Conservation (phyloP, 169 alveolate species). For the Plasmodium fragile region DNA sequence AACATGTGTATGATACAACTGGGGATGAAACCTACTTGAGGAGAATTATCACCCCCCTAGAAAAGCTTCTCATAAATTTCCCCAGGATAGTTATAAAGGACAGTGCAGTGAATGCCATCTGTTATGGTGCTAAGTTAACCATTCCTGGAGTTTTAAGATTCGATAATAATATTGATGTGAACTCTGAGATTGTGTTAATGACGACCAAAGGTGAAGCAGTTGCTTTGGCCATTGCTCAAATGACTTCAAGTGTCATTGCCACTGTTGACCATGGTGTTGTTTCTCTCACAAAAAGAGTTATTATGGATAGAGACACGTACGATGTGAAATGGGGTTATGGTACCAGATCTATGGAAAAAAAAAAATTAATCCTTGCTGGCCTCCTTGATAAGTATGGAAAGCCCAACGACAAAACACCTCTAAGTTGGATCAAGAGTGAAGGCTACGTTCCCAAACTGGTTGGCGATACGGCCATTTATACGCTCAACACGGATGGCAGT, state of each 20-base stretch:
- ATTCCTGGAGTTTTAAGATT: constrained; percentile 99
- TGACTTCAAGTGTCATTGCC: constrained; percentile 99
- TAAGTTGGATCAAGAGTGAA: constrained; percentile 93
- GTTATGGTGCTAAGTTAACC: constrained; percentile 99
- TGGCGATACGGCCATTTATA: constrained; percentile 83
- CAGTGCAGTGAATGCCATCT: constrained; percentile 98
- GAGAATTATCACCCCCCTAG: constrained; percentile 97
- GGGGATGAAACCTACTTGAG: constrained; percentile 97
- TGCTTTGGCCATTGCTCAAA: constrained; percentile 99
- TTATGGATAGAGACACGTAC: constrained; percentile 99
- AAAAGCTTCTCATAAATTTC: constrained; percentile 94
- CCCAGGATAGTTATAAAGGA: constrained; percentile 99
- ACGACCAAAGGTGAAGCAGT: constrained; percentile 99
- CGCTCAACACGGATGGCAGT: constrained; percentile 68
- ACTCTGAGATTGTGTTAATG: constrained; percentile 97
- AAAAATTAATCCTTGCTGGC: constrained; percentile 96
- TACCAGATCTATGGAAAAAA: constrained; percentile 98
- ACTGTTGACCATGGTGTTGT: constrained; percentile 99
- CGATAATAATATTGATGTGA: constrained; percentile 97
- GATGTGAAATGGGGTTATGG: constrained; percentile 99
- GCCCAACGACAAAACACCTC: constrained; percentile 95
- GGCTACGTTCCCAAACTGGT: constrained; percentile 89
- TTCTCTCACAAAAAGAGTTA: constrained; percentile 98
- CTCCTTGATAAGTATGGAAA: constrained; percentile 96
- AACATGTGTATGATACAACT: constrained; percentile 93